These are phyloP conservation scores for Fusarium odoratissimum DNA, from an alignment of 2,329 filamentous ascomycete genomes.

Conservation along the genomic window DNA sequence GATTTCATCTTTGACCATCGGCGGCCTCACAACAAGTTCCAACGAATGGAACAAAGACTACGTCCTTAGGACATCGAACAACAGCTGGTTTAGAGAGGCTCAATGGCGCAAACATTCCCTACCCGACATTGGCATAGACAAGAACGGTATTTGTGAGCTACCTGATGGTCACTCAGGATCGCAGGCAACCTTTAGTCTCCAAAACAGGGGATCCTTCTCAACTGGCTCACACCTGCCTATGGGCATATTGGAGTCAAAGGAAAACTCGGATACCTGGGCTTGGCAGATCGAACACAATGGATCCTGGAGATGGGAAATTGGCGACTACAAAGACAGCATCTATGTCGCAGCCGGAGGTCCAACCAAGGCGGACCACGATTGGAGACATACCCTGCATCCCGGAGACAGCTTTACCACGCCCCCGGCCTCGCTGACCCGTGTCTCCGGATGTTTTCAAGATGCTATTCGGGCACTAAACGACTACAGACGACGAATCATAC, in stretches of 20 bases:
- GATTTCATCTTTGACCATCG: neutral
- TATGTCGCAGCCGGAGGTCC: slow-evolving; percentile 48
- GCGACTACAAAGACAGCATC: slow-evolving; percentile 49
- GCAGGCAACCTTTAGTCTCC: slow-evolving; percentile 18
- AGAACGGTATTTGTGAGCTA: neutral
- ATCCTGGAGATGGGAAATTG: slow-evolving; percentile 52
- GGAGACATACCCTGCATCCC: slow-evolving; percentile 40
- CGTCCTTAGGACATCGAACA: neutral
- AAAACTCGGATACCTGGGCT: slow-evolving; percentile 43
- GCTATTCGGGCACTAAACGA: slow-evolving; percentile 45
- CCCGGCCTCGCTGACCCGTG: slow-evolving; percentile 39
- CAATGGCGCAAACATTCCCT: neutral
- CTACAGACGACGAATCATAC: slow-evolving; percentile 47
- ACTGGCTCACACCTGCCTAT: slow-evolving; percentile 46
- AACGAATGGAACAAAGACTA: neutral
- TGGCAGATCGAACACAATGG: slow-evolving; percentile 53
- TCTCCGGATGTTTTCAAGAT: slow-evolving; percentile 36
- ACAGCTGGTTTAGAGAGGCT: neutral
- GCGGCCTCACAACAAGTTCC: fast-evolving
- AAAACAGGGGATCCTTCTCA: slow-evolving; percentile 47
- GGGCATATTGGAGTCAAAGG: slow-evolving; percentile 41
- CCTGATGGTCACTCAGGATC: neutral
- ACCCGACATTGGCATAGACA: neutral
- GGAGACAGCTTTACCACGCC: slow-evolving; percentile 42
- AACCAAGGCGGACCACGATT: slow-evolving; percentile 44